A percentile compares a stretch with the other conserved stretches of the same genome.
Evolutionary conservation across 306 rosid genomes (phyloP).

Genomic region (Carpinus fangiana): DNA sequence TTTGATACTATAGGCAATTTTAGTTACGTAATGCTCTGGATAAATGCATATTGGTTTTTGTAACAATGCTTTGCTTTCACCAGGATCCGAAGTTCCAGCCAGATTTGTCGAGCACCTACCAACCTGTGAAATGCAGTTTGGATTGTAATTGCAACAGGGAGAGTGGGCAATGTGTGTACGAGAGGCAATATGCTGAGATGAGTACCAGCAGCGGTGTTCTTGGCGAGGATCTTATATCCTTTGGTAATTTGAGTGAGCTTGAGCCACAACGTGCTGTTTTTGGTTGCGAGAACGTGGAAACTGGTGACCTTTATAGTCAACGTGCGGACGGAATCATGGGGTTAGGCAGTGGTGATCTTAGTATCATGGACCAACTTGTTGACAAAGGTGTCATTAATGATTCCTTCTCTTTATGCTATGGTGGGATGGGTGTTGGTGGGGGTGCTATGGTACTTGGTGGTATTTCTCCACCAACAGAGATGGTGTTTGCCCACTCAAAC

Average conservation of each 20-base stretch:
- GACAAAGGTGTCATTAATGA: conserved; percentile 69
- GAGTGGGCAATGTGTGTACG: conserved; percentile 64
- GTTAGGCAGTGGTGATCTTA: conserved; percentile 84
- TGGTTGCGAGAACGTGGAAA: conserved; percentile 88
- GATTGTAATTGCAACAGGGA: conserved; percentile 72
- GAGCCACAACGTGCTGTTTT: conserved; percentile 76
- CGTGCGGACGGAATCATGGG: conserved; percentile 98
- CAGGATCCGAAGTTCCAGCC: conserved; percentile 92
- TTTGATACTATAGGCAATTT: neutral
- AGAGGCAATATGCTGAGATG: conserved; percentile 95
- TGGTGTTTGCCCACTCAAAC: conserved; percentile 72
- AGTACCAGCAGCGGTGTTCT: conserved; percentile 89
- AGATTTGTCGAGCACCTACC: conserved; percentile 67
- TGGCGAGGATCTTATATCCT: conserved; percentile 79
- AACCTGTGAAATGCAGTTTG: conserved; percentile 68
- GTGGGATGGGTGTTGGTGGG: conserved; percentile 97
- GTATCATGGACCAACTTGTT: conserved; percentile 90
- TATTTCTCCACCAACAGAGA: conserved; percentile 70
- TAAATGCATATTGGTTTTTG: conserved; percentile 16
- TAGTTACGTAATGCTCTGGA: neutral
- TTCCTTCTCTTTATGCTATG: conserved; percentile 95
- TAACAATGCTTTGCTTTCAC: conserved; percentile 22
- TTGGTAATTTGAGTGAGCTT: conserved; percentile 77
- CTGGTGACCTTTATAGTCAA: conserved; percentile 89
- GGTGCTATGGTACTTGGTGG: conserved; percentile 98